Conservation (phyloP, 1,139 yeast genomes). For the Saccharomyces hybrid region DNA sequence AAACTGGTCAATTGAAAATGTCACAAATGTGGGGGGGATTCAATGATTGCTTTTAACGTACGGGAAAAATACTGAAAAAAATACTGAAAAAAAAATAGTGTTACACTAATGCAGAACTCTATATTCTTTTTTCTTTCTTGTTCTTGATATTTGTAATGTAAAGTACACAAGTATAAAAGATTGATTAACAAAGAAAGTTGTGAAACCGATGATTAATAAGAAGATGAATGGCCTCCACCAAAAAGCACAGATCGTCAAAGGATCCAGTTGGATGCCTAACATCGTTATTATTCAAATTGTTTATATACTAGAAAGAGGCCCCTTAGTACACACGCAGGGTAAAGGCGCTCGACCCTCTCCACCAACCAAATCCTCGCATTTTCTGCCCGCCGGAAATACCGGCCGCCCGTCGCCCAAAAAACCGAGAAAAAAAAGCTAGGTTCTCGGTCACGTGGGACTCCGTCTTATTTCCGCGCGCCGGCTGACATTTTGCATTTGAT, state of each 20-base stretch:
- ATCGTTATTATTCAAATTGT: not conserved
- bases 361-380: constrained; percentile 1
- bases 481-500: not conserved
- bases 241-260: not conserved
- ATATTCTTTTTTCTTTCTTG: not conserved
- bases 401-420: not conserved
- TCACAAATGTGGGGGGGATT: not conserved
- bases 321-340: not conserved
- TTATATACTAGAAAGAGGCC: not conserved
- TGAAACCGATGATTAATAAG: not conserved
- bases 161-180: not conserved
- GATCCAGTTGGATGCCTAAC: not conserved
- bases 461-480: not conserved
- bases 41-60: not conserved
- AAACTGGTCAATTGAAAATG: constrained; percentile 2
- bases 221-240: not conserved
- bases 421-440: not conserved
- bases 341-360: constrained; percentile 1
- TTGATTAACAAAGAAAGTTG: not conserved
- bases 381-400: not conserved
- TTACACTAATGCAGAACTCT: not conserved
- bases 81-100: not conserved
- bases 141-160: not conserved
- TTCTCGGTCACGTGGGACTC: not conserved
- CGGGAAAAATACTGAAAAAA: not conserved